Evolutionary conservation across 257 asterid genomes (phyloP).

Genomic region (Capsicum baccatum): DNA sequence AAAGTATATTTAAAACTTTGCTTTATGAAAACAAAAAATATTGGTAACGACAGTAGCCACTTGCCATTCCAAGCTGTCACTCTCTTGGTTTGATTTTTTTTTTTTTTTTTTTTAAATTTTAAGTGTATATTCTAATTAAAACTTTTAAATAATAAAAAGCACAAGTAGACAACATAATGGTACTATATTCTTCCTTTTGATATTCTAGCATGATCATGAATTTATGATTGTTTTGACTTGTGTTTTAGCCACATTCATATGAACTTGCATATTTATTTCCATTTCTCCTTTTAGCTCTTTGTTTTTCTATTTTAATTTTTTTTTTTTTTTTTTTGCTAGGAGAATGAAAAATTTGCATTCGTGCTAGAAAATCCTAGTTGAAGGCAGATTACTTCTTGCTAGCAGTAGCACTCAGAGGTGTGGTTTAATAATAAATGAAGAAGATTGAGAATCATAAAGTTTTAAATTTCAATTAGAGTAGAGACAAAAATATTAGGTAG

Average conservation of each 20-base stretch:
- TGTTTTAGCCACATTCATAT: constrained; percentile 41
- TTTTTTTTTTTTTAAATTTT: too few species aligned
- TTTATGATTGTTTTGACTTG: constrained; percentile 71
- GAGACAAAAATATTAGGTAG: neutral
- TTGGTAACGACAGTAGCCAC: neutral
- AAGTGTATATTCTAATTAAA: constrained; percentile 22
- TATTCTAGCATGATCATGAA: constrained; percentile 44
- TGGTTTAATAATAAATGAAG: neutral
- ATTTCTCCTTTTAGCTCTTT: neutral
- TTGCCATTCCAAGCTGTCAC: constrained; percentile 26
- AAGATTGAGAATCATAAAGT: neutral
- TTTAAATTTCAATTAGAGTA: neutral
- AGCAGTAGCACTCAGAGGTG: neutral
- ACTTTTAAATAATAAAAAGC: constrained; percentile 47
- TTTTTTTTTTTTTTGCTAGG: too few species aligned
- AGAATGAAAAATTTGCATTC: neutral
- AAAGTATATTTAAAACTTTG: neutral
- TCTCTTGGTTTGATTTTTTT: neutral
- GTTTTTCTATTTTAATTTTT: neutral
- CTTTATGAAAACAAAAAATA: neutral
- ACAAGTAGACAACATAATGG: constrained; percentile 49
- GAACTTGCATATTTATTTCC: neutral
- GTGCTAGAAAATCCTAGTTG: neutral
- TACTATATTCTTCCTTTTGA: constrained; percentile 37
- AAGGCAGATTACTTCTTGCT: neutral